These are phyloP conservation scores for Dimocarpus longan DNA, from an alignment of 345 rosid genomes.

Conservation along the genomic window DNA sequence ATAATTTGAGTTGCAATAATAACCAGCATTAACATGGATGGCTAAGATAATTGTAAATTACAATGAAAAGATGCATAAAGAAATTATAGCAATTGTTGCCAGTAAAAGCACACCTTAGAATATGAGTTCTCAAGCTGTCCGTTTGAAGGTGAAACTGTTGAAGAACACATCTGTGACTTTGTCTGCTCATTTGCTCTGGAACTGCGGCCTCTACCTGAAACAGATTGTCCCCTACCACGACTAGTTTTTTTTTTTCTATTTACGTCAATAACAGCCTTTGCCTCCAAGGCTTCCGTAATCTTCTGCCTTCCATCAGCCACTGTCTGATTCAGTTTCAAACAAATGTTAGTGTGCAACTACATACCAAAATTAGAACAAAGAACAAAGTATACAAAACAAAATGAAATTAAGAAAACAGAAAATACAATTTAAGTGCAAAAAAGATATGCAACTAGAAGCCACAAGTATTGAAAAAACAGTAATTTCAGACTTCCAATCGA, in stretches of 20 bases:
- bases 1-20: neutral
- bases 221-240: slow-evolving; percentile 78
- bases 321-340: slow-evolving; percentile 40
- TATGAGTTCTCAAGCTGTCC: slow-evolving; percentile 66
- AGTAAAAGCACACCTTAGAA: slow-evolving; percentile 56
- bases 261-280: slow-evolving; percentile 55
- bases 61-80: neutral
- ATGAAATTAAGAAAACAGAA: neutral
- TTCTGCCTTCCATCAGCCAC: slow-evolving; percentile 68
- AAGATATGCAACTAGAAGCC: neutral
- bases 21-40: neutral
- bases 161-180: slow-evolving; percentile 51
- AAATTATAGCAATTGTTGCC: slow-evolving; percentile 4
- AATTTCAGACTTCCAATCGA: slow-evolving; percentile 5
- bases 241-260: slow-evolving; percentile 76
- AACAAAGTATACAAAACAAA: neutral
- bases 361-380: neutral
- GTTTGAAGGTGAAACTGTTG: slow-evolving; percentile 52
- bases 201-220: slow-evolving; percentile 86
- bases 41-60: neutral
- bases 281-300: slow-evolving; percentile 51
- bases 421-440: neutral
- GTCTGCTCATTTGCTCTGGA: slow-evolving; percentile 67
- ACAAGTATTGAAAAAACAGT: neutral
- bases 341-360: slow-evolving; percentile 17